Evolutionary conservation across 2,329 filamentous ascomycete species (phyloP).

Genomic region (Pseudocercospora vitis): DNA sequence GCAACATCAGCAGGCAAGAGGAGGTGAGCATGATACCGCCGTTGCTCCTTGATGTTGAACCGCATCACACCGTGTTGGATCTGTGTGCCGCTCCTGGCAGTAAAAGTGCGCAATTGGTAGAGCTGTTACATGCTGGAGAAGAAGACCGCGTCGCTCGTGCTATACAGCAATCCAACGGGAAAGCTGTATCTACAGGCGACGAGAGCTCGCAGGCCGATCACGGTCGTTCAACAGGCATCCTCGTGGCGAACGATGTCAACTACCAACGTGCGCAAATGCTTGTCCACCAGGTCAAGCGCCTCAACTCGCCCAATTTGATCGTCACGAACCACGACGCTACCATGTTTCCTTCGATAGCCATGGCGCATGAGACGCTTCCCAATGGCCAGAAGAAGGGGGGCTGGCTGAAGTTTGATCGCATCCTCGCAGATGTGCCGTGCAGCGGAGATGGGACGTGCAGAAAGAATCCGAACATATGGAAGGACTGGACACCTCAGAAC

Average conservation of each 20-base stretch:
- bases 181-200: constrained; percentile 17
- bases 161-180: constrained; percentile 55
- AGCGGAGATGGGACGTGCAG: constrained; percentile 90
- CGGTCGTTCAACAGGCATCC: constrained; percentile 82
- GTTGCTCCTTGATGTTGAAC: constrained; percentile 83
- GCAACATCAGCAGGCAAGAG: constrained; percentile 96
- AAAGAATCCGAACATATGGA: constrained; percentile 94
- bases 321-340: constrained; percentile 98
- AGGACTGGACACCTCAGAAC: constrained; percentile 87
- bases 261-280: constrained; percentile 97
- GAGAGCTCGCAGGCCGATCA: constrained; percentile 56
- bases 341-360: constrained; percentile 86
- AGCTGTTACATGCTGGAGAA: constrained; percentile 90
- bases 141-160: constrained; percentile 78
- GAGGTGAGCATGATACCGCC: constrained; percentile 99
- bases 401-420: constrained; percentile 95
- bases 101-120: constrained; percentile 92
- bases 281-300: constrained; percentile 94
- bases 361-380: constrained; percentile 59
- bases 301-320: constrained; percentile 93
- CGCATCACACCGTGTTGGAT: constrained; percentile 90
- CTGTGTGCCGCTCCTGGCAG: constrained; percentile 96
- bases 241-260: constrained; percentile 94
- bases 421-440: constrained; percentile 94
- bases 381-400: constrained; percentile 52